These are phyloP conservation scores for Botrytis paeoniae DNA, from an alignment of 2,329 filamentous ascomycete genomes.

Conservation along the genomic window DNA sequence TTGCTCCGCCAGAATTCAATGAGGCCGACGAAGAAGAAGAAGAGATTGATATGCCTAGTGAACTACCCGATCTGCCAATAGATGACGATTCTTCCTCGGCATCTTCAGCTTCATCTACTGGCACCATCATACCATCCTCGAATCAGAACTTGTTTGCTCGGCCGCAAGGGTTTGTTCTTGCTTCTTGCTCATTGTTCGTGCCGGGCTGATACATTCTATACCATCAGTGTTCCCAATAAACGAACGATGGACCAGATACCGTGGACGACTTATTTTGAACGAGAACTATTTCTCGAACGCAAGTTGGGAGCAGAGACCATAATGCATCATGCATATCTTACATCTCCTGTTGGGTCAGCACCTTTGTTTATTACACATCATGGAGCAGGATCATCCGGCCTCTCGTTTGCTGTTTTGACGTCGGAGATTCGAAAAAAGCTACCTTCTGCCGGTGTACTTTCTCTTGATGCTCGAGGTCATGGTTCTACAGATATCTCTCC, in stretches of 20 bases:
- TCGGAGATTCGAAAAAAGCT: conserved; percentile 73
- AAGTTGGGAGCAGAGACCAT: conserved; percentile 46
- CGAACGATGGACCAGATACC: conserved; percentile 41
- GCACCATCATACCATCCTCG: conserved; percentile 81
- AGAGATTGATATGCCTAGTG: conserved; percentile 39
- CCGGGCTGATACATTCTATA: conserved; percentile 21
- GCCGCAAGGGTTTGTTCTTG: conserved; percentile 57
- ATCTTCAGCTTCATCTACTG: conserved; percentile 78
- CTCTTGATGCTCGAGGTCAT: conserved; percentile 82
- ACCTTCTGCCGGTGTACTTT: conserved; percentile 78
- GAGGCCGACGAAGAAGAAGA: conserved; percentile 50
- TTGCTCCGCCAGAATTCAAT: conserved; percentile 55
- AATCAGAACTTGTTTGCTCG: conserved; percentile 71
- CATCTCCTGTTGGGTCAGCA: conserved; percentile 67
- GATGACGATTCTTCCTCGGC: conserved; percentile 69
- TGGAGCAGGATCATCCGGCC: conserved; percentile 86
- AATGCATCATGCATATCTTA: conserved; percentile 83
- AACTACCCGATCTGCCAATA: conserved; percentile 40
- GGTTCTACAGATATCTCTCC: conserved; percentile 60
- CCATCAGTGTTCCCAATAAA: conserved; percentile 34
- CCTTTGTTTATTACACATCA: conserved; percentile 93
- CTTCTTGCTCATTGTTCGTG: conserved; percentile 14
- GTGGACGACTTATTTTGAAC: conserved; percentile 89
- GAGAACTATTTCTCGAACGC: conserved; percentile 72
- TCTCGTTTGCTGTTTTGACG: conserved; percentile 83